Conservation (phyloP, 1,284 basidiomycete genomes). For the Moniliophthora roreri region DNA sequence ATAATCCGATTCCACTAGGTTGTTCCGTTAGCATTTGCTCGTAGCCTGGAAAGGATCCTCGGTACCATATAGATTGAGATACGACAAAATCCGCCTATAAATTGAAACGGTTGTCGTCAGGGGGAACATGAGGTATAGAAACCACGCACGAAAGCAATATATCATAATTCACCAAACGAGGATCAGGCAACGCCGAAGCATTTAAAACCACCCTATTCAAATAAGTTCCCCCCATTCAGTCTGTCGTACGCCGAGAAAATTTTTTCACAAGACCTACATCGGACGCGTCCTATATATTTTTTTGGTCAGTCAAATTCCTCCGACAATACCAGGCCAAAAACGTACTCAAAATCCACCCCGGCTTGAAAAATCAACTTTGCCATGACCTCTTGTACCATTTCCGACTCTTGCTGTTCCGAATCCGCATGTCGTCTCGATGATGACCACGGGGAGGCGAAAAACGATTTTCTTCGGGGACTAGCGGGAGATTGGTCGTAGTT, state of each 20-base stretch:
- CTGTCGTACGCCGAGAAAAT: not conserved
- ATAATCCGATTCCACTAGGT: conserved; percentile 83
- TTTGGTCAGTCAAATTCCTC: conserved; percentile 3
- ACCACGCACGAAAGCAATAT: conserved; percentile 67
- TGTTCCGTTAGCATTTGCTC: not conserved
- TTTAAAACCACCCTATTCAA: conserved; percentile 71
- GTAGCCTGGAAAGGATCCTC: not conserved
- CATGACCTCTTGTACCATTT: conserved; percentile 64
- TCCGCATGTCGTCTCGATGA: conserved; percentile 25
- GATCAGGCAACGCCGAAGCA: conserved; percentile 82
- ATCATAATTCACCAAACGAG: conserved; percentile 75
- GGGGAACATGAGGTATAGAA: conserved; percentile 11
- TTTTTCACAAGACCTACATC: conserved; percentile 66
- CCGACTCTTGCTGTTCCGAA: conserved; percentile 32
- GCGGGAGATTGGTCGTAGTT: conserved; percentile 25
- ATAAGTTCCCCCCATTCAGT: not conserved
- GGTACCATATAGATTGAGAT: conserved; percentile 77
- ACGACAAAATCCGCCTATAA: conserved; percentile 67
- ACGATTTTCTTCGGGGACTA: conserved; percentile 31
- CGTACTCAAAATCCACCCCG: conserved; percentile 80
- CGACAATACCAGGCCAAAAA: not conserved
- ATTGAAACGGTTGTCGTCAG: conserved; percentile 5
- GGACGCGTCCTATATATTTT: conserved; percentile 65
- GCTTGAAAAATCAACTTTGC: conserved; percentile 79
- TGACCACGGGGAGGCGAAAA: conserved; percentile 39